Evolutionary conservation across 164 flowering plant species (phyloP), one percentile per base, ranked within the genome.

Genomic region (Nelumbo lutea): DNA sequence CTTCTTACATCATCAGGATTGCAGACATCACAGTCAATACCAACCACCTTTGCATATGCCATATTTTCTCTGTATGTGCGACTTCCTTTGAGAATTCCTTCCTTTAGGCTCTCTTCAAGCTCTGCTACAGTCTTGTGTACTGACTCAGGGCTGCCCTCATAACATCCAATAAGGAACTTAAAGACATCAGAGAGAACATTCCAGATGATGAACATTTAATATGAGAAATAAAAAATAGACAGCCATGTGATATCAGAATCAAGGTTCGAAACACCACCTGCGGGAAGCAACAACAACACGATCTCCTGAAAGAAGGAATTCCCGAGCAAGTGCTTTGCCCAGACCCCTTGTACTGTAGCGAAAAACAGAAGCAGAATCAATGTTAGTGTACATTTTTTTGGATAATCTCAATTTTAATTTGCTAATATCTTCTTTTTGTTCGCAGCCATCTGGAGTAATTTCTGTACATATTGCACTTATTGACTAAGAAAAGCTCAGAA

Each of bases 261-360:
- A 39, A 66, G 65, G 40, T 14, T 51, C 15, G 48, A 65, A 72
- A 74, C 10, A 64, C 73, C 76, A 94, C 98, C 96, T 87, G 77
- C 98, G 96, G 51, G 98, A 91, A 70, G 98, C 83, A 62, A 95
- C 83, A 70, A 95, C 85, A 59, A 95, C 98, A 44, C 86, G 86
- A 69, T 95, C 98, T 70, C 97, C 96, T 62, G 97, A 95, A 61
- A 95, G 97, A 80, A 95, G 88, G 76, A 95, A 95, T 75, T 95
- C 97, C 53, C 96, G 82, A 66, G 98, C 98, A 75, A 91, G 93
- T 4, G 98, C 98, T 85, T 95, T 95, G 14, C 98, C 98, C 39
- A 95, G 82, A 62, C 98, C 98, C 60, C 98, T 85, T 40, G 98
- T 91, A 73, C 97, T 95, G 88, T 58, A 79, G 9, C 44, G 56